Conservation (phyloP, 177 flowering plant species). For the Telopea speciosissima region DNA sequence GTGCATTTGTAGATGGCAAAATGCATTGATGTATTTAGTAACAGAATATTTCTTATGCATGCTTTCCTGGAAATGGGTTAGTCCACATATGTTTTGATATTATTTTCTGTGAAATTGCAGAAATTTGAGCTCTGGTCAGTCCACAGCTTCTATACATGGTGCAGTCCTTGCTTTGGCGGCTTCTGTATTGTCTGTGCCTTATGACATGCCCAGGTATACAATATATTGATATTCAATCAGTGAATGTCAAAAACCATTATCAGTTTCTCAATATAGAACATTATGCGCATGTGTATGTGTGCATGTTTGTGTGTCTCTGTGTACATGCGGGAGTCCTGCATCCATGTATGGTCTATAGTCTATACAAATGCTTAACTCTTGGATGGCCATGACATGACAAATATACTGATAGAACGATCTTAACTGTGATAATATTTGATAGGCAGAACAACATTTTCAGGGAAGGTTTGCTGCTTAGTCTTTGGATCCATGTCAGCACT, state of each 20-base stretch:
- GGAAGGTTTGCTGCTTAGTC: too few relatives aligned
- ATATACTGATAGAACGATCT: neutral
- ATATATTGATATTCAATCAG: neutral
- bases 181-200: constrained; percentile 86
- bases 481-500: too few relatives aligned
- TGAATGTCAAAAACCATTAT: neutral
- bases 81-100: neutral
- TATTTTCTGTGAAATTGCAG: constrained; percentile 36
- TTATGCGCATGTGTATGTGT: neutral
- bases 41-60: neutral
- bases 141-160: constrained; percentile 75
- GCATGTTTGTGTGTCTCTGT: neutral
- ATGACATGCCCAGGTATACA: constrained; percentile 93
- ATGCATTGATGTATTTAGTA: neutral
- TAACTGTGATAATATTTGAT: neutral
- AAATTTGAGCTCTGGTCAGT: constrained; percentile 29
- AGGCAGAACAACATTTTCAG: too few relatives aligned
- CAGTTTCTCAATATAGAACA: neutral
- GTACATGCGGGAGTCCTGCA: neutral
- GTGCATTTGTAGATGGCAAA: too few relatives aligned
- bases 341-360: neutral
- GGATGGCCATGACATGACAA: neutral
- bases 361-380: neutral
- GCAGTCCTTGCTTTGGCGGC: constrained; percentile 92
- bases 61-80: neutral